A percentile compares a stretch with the other conserved stretches of the same genome.
phyloP scores from a whole-genome alignment of 352 stramenopile genomes.

The Lagenidium sp. region DNA sequence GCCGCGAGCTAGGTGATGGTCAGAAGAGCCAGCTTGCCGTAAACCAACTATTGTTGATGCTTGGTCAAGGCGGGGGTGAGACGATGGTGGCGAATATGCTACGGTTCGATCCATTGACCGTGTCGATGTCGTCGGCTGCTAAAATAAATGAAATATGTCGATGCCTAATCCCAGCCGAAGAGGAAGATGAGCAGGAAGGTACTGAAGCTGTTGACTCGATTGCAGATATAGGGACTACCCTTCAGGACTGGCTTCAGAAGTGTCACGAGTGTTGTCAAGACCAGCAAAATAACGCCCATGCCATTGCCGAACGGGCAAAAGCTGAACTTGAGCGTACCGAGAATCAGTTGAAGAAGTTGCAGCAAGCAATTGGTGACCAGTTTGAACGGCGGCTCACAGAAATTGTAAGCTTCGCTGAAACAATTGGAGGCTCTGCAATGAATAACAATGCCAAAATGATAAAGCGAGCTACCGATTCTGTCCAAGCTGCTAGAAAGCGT shows the following conservation, averaged over 20 bases:
- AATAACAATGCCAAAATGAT: conserved; percentile 8
- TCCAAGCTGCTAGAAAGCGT: conserved; percentile 1
- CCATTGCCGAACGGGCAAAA: conserved; percentile 26
- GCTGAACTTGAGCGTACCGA: conserved; percentile 46
- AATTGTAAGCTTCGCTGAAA: conserved; percentile 22
- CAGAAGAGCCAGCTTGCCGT: conserved; percentile 18
- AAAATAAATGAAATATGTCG: conserved; percentile 32
- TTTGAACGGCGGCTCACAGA: conserved; percentile 47
- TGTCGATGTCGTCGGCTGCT: conserved; percentile 19
- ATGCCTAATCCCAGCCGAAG: conserved; percentile 11
- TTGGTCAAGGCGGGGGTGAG: conserved; percentile 26
- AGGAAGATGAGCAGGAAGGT: conserved; percentile 15
- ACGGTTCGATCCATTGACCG: conserved; percentile 39
- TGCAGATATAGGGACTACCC: conserved; percentile 28
- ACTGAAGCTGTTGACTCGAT: conserved; percentile 12
- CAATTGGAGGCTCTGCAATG: conserved; percentile 11
- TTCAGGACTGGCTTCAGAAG: conserved; percentile 52
- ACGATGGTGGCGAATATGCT: conserved; percentile 47
- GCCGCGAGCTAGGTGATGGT: not conserved
- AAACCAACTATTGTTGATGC: conserved; percentile 36
- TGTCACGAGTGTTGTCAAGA: conserved; percentile 40
- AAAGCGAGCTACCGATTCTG: conserved; percentile 3
- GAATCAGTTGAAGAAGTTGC: conserved; percentile 45
- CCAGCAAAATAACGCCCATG: conserved; percentile 23
- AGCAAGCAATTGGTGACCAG: conserved; percentile 39